Base-by-base conservation (phyloP, 2,329 filamentous ascomycete species). In the Talaromyces sp. region DNA sequence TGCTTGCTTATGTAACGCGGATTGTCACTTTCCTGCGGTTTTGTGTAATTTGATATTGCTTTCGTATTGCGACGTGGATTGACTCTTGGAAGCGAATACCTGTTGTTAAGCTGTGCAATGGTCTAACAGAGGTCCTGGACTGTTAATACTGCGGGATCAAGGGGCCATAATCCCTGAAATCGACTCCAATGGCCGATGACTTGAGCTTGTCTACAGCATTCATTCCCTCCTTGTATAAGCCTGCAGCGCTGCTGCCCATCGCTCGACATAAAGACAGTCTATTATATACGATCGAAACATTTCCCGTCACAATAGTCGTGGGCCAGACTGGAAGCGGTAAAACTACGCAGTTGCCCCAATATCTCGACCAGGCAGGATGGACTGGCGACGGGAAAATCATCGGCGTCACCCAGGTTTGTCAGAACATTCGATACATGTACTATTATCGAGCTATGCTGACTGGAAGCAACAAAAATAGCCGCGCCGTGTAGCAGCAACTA, bases 301-400 rank as follows among this genome's bases (percentile, higher is more conserved):
- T 86, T 65, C 88, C 90, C 0, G 88, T 98, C 61, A 93, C 91
- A 0, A 91, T 98, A 57, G 86, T 98, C 13, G 87, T 98, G 59
- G 95, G 93, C 9, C 92, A 97, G 72, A 98, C 95, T 1, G 95
- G 95, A 4, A 96, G 91, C 27, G 93, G 93, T 49, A 98, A 98
- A 77, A 96, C 93, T 1, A 98, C 95, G 0, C 95, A 98, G 72
- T 88, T 98, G 51, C 95, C 95, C 0, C 93, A 97, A 68, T 98
- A 90, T 69, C 83, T 98, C 13, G 88, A 96, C 62, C 83, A 90
- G 68, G 91, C 89, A 70, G 93, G 93, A 75, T 98, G 93, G 93
- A 93, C 91, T 72, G 82, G 83, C 30, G 85, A 92, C 71, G 92
- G 90, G 22, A 96, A 93, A 71, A 75, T 90, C 53, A 89, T 99